Base-by-base conservation (phyloP, 2,329 filamentous ascomycete species). In the Verticillium longisporum region DNA sequence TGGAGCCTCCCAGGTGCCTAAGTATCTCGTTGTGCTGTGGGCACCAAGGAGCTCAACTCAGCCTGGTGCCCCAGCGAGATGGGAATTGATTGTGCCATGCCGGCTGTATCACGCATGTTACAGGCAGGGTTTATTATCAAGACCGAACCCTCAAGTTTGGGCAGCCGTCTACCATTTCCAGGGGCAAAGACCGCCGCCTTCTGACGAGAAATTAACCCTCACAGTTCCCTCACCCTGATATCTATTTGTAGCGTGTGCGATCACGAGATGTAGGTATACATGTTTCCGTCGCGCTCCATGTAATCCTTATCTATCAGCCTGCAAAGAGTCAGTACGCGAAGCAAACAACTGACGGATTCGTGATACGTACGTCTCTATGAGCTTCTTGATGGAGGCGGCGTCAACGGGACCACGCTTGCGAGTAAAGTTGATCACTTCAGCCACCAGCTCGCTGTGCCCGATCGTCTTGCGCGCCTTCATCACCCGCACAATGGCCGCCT, bases 391-490 rank as follows among this genome's bases (percentile, higher is more conserved):
- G 65, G 95, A 92, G 1, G 81, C 81, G 50, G 92, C 84, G 70
- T 96, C 93, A 62, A 99, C 80, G 18, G 91, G 91, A 14, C 95
- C 96, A 60, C 95, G 83, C 66, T 85, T 91, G 79, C 88, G 91
- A 1, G 94, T 99, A 71, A 94, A 87, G 68, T 88, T 90, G 71
- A 99, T 97, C 18, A 97, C 92, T 78, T 98, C 93, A 2, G 89
- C 88, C 21, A 98, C 90, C 32, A 99, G 78, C 72, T 96, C 90
- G n/a, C 86, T 81, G 72, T 98, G 94, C 4, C 85, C 86, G 75
- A 98, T 93, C 9, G 78, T 84, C 84, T 97, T 97, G 66, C 92
- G 83, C 66, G 88, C 90, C 85, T 99, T 99, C 90, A 99, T 93
- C 70, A 99, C 96, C 18, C 95, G 82, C 64, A 99, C 95, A 71